Percentiles rank a stretch among this genome's conserved stretches.
phyloP scores from a whole-genome alignment of 441 rosid species.

The Erodium moschatum region DNA sequence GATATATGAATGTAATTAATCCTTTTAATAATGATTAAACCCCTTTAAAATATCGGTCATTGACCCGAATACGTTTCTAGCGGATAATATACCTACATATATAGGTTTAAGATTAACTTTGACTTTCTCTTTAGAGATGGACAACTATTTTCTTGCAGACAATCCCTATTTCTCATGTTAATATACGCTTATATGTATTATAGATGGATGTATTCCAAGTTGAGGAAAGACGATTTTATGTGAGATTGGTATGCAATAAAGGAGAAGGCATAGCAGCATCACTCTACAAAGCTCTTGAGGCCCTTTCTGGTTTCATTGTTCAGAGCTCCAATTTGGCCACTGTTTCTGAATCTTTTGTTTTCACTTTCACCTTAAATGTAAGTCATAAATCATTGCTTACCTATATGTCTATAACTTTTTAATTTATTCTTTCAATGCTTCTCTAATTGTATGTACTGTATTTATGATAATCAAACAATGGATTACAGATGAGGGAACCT shows the following conservation, averaged over 20 bases:
- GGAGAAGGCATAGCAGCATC: conserved; percentile 53
- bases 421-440: too few species aligned
- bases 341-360: conserved; percentile 35
- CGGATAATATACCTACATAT: too few species aligned
- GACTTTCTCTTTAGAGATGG: too few species aligned
- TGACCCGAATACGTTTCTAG: too few species aligned
- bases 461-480: neutral
- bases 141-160: too few species aligned
- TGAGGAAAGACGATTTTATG: conserved; percentile 59
- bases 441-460: neutral
- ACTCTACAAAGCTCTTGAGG: conserved; percentile 63
- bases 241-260: conserved; percentile 44
- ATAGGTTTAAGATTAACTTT: too few species aligned
- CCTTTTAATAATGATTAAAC: too few species aligned
- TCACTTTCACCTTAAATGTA: conserved; percentile 61
- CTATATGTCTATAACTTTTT: neutral
- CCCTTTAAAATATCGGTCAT: too few species aligned
- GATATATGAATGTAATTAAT: too few species aligned
- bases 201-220: conserved; percentile 66
- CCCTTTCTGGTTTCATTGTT: conserved; percentile 49
- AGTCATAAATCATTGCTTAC: neutral
- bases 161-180: too few species aligned
- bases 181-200: neutral
- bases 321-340: conserved; percentile 60
- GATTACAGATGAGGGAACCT: conserved; percentile 41